A percentile compares a stretch with the other conserved stretches of the same genome.
Conservation (phyloP, 768 basidiomycete genomes). For the Cantharellus cinnabarinus region DNA sequence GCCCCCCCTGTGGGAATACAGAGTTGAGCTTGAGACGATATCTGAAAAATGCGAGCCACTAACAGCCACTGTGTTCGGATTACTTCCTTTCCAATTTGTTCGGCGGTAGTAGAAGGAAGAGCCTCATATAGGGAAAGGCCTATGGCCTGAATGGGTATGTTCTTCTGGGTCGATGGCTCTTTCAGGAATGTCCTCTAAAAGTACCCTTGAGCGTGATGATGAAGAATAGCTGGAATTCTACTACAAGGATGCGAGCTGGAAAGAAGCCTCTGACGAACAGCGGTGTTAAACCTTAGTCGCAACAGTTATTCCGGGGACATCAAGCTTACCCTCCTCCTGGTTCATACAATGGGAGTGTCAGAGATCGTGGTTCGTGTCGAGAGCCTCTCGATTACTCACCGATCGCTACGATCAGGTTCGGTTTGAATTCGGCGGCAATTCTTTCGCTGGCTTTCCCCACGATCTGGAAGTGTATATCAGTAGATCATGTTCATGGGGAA, state of each 20-base stretch:
- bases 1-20: constrained; percentile 27
- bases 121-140: constrained; percentile 91
- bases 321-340: neutral
- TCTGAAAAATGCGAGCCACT: constrained; percentile 14
- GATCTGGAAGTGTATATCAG: constrained; percentile 21
- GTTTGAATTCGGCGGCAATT: constrained; percentile 63
- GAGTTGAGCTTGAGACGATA: neutral
- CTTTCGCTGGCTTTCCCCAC: constrained; percentile 44
- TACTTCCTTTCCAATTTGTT: constrained; percentile 67
- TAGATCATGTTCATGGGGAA: neutral
- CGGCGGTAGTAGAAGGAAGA: constrained; percentile 48
- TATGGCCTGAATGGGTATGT: constrained; percentile 88
- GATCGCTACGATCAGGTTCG: constrained; percentile 72
- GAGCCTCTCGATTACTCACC: constrained; percentile 21
- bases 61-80: constrained; percentile 94
- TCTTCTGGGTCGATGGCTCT: constrained; percentile 42
- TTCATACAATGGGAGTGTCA: neutral
- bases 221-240: constrained; percentile 2
- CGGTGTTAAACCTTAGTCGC: neutral
- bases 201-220: neutral
- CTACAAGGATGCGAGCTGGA: constrained; percentile 67
- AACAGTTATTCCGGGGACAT: neutral
- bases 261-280: constrained; percentile 58
- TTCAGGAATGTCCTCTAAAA: constrained; percentile 67
- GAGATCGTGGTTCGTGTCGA: neutral